Evolutionary conservation across 257 asterid genomes (phyloP).

Genomic region (Solanum chaucha): DNA sequence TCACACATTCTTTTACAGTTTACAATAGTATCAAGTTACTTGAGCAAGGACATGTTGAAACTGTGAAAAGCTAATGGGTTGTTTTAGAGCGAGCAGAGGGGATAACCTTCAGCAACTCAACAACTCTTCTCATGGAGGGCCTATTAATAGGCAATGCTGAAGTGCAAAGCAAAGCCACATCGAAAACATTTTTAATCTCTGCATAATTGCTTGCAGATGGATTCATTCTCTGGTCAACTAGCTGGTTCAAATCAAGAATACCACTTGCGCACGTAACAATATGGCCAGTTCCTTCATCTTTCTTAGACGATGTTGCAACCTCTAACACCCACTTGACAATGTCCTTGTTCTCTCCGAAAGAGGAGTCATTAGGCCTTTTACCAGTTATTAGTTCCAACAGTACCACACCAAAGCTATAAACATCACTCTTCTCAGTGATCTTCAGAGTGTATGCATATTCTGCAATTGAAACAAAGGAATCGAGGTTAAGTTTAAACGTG

Average conservation of each 20-base stretch:
- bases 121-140: conserved; percentile 80
- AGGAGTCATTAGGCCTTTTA: conserved; percentile 43
- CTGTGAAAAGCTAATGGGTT: not conserved
- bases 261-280: not conserved
- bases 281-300: conserved; percentile 1
- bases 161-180: conserved; percentile 53
- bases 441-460: conserved; percentile 68
- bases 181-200: conserved; percentile 39
- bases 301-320: conserved; percentile 19
- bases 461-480: conserved; percentile 15
- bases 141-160: conserved; percentile 48
- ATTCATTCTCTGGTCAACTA: conserved; percentile 45
- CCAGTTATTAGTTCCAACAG: conserved; percentile 56
- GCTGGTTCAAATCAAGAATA: conserved; percentile 12
- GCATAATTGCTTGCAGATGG: conserved; percentile 18
- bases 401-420: conserved; percentile 72
- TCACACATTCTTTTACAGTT: not conserved
- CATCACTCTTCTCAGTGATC: conserved; percentile 74
- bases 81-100: conserved; percentile 13
- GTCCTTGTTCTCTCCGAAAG: conserved; percentile 43
- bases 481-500: not conserved
- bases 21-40: not conserved
- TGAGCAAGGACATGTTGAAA: not conserved
- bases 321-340: conserved; percentile 62
- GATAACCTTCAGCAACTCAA: conserved; percentile 44